These are phyloP conservation scores for Marasmius sp. DNA, from an alignment of 1,284 basidiomycete species.

Conservation along the genomic window DNA sequence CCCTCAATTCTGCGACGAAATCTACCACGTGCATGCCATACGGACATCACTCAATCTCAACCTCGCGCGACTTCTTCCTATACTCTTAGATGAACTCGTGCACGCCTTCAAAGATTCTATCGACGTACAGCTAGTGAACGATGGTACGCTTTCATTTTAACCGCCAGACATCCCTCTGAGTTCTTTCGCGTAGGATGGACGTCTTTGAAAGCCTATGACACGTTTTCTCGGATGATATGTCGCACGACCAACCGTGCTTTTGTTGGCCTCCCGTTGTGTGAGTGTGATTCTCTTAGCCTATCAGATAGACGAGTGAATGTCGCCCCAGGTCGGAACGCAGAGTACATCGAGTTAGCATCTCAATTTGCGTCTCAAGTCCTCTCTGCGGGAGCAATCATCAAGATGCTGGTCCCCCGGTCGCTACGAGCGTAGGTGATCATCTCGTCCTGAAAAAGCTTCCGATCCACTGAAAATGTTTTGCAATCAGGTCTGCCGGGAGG, in stretches of 20 bases:
- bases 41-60: slow-evolving; percentile 24
- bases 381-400: slow-evolving; percentile 17
- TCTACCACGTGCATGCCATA: slow-evolving; percentile 26
- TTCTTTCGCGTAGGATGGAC: slow-evolving; percentile 16
- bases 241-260: slow-evolving; percentile 43
- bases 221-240: slow-evolving; percentile 26
- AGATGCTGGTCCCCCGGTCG: slow-evolving; percentile 22
- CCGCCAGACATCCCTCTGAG: neutral
- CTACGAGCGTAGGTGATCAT: slow-evolving; percentile 29
- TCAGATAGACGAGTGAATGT: neutral
- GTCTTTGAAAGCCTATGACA: slow-evolving; percentile 17
- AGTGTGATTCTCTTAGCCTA: slow-evolving; percentile 13
- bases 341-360: slow-evolving; percentile 20
- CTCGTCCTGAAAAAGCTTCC: neutral
- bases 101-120: neutral
- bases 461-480: neutral
- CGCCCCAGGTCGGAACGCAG: slow-evolving; percentile 15
- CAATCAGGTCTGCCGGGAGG: slow-evolving; percentile 1
- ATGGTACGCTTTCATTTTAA: neutral
- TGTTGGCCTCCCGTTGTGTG: slow-evolving; percentile 44
- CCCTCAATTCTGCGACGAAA: slow-evolving; percentile 18
- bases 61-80: slow-evolving; percentile 23
- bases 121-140: neutral
- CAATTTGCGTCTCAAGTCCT: slow-evolving; percentile 19
- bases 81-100: slow-evolving; percentile 28